These are phyloP conservation scores for Austroboletus novae-zelandiae DNA, from an alignment of 1,284 basidiomycete species.

Conservation along the genomic window DNA sequence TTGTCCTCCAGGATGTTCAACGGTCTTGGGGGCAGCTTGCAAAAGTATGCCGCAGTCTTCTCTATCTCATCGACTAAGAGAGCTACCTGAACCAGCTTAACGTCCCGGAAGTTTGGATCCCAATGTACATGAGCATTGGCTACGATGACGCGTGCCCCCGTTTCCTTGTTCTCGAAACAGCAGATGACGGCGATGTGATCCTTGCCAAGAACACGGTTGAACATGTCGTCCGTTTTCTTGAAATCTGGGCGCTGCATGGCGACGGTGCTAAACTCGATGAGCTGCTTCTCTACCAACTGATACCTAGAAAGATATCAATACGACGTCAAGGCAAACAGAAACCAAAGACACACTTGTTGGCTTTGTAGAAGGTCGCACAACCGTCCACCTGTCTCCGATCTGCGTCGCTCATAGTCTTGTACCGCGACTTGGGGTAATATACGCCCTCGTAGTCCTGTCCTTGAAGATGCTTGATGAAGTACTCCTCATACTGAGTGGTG, in stretches of 20 bases:
- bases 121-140: conserved; percentile 94
- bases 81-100: conserved; percentile 95
- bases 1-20: conserved; percentile 32
- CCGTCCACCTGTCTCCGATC: conserved; percentile 93
- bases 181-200: conserved; percentile 93
- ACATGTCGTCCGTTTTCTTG: conserved; percentile 99
- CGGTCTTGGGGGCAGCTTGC: conserved; percentile 75
- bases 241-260: conserved; percentile 95
- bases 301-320: conserved; percentile 54
- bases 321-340: background rate
- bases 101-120: conserved; percentile 92
- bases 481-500: conserved; percentile 91
- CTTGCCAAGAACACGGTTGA: conserved; percentile 95
- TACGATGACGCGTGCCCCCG: conserved; percentile 86
- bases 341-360: conserved; percentile 65
- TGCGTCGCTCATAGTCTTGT: conserved; percentile 89
- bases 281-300: conserved; percentile 89
- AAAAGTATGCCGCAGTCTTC: conserved; percentile 84
- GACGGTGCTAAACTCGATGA: conserved; percentile 92
- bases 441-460: conserved; percentile 88
- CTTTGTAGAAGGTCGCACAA: conserved; percentile 96
- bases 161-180: conserved; percentile 83
- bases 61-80: conserved; percentile 92
- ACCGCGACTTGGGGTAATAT: conserved; percentile 92
- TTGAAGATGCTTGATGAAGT: conserved; percentile 78